Conservation (phyloP, 208 protist genomes). For the Trypanosoma boissoni region DNA sequence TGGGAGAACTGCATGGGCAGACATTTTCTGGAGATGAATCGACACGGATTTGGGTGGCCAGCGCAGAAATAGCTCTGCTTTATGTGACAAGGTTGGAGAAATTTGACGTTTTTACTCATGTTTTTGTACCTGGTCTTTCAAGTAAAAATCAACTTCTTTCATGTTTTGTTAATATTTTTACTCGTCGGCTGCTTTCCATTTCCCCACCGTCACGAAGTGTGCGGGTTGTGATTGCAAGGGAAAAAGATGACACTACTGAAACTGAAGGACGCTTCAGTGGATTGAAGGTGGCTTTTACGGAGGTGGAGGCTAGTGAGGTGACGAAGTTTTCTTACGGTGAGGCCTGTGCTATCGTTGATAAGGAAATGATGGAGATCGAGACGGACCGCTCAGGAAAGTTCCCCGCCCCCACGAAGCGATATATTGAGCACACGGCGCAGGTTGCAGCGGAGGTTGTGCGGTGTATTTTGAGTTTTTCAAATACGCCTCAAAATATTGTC, state of each 20-base stretch:
- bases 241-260: conserved; percentile 6
- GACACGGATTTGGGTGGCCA: conserved; percentile 72
- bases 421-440: conserved; percentile 53
- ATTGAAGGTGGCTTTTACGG: conserved; percentile 31
- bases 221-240: conserved; percentile 34
- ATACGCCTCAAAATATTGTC: conserved; percentile 57
- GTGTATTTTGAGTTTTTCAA: conserved; percentile 27
- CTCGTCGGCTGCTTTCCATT: conserved; percentile 30
- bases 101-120: conserved; percentile 82
- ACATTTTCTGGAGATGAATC: conserved; percentile 39
- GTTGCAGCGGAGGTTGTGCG: conserved; percentile 48
- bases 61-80: conserved; percentile 70
- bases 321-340: conserved; percentile 75
- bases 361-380: conserved; percentile 74
- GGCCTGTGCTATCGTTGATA: conserved; percentile 55
- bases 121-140: conserved; percentile 64
- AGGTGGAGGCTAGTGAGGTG: conserved; percentile 15
- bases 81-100: conserved; percentile 58
- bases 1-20: conserved; percentile 69
- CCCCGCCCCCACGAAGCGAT: conserved; percentile 50
- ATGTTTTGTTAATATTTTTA: conserved; percentile 26
- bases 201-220: conserved; percentile 40
- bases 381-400: conserved; percentile 54
- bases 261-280: conserved; percentile 43
- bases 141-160: conserved; percentile 61